Base-by-base conservation (phyloP, 441 rosid species). In the Eutrema salsugineum region DNA sequence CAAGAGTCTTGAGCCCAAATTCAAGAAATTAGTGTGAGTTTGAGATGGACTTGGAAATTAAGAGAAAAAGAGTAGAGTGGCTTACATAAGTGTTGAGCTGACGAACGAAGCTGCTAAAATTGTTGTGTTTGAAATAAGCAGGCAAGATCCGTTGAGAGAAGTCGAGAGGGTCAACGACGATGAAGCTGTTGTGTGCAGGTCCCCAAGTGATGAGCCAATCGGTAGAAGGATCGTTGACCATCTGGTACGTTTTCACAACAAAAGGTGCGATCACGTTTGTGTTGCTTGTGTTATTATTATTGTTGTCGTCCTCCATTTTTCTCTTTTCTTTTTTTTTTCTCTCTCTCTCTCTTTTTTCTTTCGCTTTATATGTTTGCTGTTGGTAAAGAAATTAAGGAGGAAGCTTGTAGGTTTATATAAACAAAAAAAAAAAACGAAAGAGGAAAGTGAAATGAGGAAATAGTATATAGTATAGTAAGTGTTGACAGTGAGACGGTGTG, bases 71-170 rank as follows among this genome's bases (percentile, higher is more conserved):
- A 51, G 48, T 69, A 27, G 27, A 24, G 19, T 39, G 6, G 30
- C n/a, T 64, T 48, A 91, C 97, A 47, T 91, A 91, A 17, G 94
- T 91, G 35, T 91, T 91, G 39, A 91, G 82, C 38, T 91, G 97
- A 12, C 97, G 94, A 68, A 91, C 89, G 71, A 91, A 91, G 87
- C 96, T 89, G 59, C 92, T 88, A 79, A 88, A 91, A 69, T 91
- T 91, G 81, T 88, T 89, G 88, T 91, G 97, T 67, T 91, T 91
- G 86, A 91, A 91, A 60, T 85, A 86, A 40, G 73, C 86, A 19
- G 94, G 97, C 14, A 91, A 68, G 75, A 91, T 82, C 16, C 86
- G 79, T 61, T 79, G 88, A 3, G 94, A 88, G 82, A 91, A 88
- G 61, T 86, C 91, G 51, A 85, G 69, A 19, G 92, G 91, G 47